Percentiles rank a stretch among this genome's conserved stretches.
Evolutionary conservation across 257 asterid genomes (phyloP).

Genomic region (Capsicum rhomboideum): DNA sequence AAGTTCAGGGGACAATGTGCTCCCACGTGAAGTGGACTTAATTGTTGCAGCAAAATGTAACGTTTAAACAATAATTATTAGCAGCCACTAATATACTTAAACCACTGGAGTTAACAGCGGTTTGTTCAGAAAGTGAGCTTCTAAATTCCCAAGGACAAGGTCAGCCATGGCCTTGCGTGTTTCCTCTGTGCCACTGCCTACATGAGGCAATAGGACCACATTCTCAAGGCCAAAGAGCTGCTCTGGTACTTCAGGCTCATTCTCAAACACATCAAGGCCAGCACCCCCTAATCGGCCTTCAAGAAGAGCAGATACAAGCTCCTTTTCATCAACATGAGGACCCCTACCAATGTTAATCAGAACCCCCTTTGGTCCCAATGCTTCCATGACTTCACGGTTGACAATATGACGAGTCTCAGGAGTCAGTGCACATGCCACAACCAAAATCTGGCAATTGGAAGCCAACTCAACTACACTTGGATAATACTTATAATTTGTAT

Average conservation of each 20-base stretch:
- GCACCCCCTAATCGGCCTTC: constrained; percentile 91
- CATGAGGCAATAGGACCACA: constrained; percentile 69
- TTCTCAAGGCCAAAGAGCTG: constrained; percentile 49
- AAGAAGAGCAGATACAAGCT: constrained; percentile 66
- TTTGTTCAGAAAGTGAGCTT: constrained; percentile 56
- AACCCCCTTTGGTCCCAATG: constrained; percentile 68
- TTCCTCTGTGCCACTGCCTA: constrained; percentile 65
- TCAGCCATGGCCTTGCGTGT: constrained; percentile 70
- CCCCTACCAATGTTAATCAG: constrained; percentile 84
- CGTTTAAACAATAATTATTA: neutral
- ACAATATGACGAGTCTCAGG: constrained; percentile 58
- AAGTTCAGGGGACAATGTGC: neutral
- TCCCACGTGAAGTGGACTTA: neutral
- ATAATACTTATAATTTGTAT: constrained; percentile 41
- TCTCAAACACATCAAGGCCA: constrained; percentile 78
- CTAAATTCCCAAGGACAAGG: constrained; percentile 64
- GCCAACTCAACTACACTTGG: constrained; percentile 51
- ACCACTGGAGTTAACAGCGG: constrained; percentile 61
- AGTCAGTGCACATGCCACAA: constrained; percentile 68
- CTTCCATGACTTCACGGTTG: constrained; percentile 60
- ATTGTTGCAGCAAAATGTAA: neutral
- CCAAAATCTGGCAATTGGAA: constrained; percentile 59
- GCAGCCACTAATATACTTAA: constrained; percentile 11
- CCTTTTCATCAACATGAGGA: constrained; percentile 70
- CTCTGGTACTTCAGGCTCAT: constrained; percentile 71